phyloP scores from a whole-genome alignment of 164 flowering plant species.

The Umbilicus rupestris region DNA sequence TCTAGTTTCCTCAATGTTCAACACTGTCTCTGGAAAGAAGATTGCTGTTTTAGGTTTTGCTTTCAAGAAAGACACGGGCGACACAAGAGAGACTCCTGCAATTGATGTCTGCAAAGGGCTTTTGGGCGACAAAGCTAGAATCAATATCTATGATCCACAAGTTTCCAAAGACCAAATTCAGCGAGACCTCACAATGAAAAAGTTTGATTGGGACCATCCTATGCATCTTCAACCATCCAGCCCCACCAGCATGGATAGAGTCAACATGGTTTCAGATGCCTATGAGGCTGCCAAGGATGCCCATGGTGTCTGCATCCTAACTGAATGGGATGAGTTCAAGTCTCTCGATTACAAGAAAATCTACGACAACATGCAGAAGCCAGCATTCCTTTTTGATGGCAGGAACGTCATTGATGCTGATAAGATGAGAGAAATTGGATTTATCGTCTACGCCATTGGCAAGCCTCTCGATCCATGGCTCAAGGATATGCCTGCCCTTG shows the following conservation, averaged over 20 bases:
- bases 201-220: constrained; percentile 66
- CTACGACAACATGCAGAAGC: constrained; percentile 53
- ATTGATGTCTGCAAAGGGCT: constrained; percentile 60
- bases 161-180: constrained; percentile 52
- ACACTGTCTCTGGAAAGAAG: constrained; percentile 51
- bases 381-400: constrained; percentile 59
- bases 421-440: constrained; percentile 48
- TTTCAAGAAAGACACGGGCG: constrained; percentile 65
- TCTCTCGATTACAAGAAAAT: constrained; percentile 44
- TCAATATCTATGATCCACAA: constrained; percentile 59
- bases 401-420: constrained; percentile 43
- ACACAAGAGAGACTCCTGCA: constrained; percentile 60
- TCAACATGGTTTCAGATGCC: constrained; percentile 36
- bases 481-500: constrained; percentile 59
- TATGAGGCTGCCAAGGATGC: constrained; percentile 52
- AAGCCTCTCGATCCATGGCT: constrained; percentile 62
- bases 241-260: constrained; percentile 33
- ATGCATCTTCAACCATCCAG: constrained; percentile 35
- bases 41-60: constrained; percentile 53
- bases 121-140: constrained; percentile 44
- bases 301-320: constrained; percentile 57
- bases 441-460: constrained; percentile 56
- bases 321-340: constrained; percentile 73
- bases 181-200: constrained; percentile 48
- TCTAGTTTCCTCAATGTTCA: constrained; percentile 54